Evolutionary conservation across 2,329 filamentous ascomycete genomes (phyloP), one percentile per base, ranked within the genome.

Genomic region (Pseudogymnoascus sp.): DNA sequence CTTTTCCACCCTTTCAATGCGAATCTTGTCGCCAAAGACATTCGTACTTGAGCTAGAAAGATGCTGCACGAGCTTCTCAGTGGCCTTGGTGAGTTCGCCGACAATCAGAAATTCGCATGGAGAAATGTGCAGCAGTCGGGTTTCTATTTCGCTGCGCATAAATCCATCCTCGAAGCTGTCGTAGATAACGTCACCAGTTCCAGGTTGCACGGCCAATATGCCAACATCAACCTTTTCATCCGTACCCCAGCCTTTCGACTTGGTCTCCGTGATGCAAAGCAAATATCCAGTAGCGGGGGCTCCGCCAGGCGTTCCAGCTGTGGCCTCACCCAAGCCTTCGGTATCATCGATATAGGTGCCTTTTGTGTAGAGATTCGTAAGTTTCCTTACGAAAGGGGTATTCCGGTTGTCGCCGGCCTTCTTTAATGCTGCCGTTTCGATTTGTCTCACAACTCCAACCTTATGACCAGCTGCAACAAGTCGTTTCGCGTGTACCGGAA

Each of bases 361-460:
- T 74, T 97, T 99, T 7, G 94, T 99, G 76, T 99, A 99, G 5
- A 99, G 81, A 71, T 96, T 97, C 14, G 94, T 97, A 69, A 99
- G 85, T 70, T 96, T 94, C 36, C 94, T 86, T 38, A 91, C 84
- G 69, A 99, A 99, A 0, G 94, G 92, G 0, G 92, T 84, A 71
- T 96, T 97, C 63, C 91, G 86, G 74, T 97, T 99, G 72, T 96
- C 92, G 49, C 94, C 93, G 1, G 86, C 94, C 66, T 96, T 96
- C 74, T 99, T 99, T 64, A 99, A 78, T 0, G 94, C 94, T 2
- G 94, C 94, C 0, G 94, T 99, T 75, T 99, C 94, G 28, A 96
- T 81, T 75, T 99, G 94, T 28, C 93, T 84, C 8, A 99, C 93
- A 3, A 99, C 90, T 16, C 94, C 94, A 36, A 99, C 93, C 72